These are phyloP conservation scores for Monilinia vaccinii-corymbosi DNA, from an alignment of 2,329 filamentous ascomycete genomes.

Conservation along the genomic window DNA sequence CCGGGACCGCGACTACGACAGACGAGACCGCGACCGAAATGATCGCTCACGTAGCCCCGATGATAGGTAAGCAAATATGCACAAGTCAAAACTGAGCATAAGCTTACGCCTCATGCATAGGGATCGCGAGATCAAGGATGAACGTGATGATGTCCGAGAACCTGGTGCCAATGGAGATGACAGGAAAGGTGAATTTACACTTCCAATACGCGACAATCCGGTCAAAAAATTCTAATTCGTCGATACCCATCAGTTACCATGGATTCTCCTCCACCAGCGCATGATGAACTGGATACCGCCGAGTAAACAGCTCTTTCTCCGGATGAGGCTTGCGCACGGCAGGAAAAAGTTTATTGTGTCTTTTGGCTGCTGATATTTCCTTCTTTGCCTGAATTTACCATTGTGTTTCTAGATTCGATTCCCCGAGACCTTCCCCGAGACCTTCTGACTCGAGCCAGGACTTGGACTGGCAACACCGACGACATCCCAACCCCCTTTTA, in stretches of 20 bases:
- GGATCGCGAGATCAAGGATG: slow-evolving; percentile 42
- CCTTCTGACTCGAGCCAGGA: slow-evolving; percentile 15
- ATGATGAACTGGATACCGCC: slow-evolving; percentile 93
- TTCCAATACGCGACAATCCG: slow-evolving; percentile 14
- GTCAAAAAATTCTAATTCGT: slow-evolving; percentile 16
- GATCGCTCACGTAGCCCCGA: slow-evolving; percentile 67
- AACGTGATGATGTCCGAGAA: slow-evolving; percentile 66
- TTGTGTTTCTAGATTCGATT: slow-evolving; percentile 29
- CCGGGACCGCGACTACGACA: slow-evolving; percentile 68
- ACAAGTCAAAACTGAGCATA: background rate
- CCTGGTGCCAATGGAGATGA: slow-evolving; percentile 78
- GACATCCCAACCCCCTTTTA: background rate
- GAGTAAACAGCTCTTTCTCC: slow-evolving; percentile 44
- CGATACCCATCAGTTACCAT: slow-evolving; percentile 38
- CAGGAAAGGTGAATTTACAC: slow-evolving; percentile 61
- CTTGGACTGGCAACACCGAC: background rate
- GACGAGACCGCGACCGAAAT: slow-evolving; percentile 46
- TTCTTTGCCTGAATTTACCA: slow-evolving; percentile 25
- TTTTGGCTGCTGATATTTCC: slow-evolving; percentile 23
- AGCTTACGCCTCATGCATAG: slow-evolving; percentile 19
- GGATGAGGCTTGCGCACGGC: slow-evolving; percentile 18
- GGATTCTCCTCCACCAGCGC: slow-evolving; percentile 72
- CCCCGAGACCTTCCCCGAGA: slow-evolving; percentile 7
- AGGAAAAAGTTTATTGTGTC: slow-evolving; percentile 23
- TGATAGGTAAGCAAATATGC: slow-evolving; percentile 37